Evolutionary conservation across 345 rosid genomes (phyloP), one percentile per base, ranked within the genome.

Genomic region (Eutrema heterophyllum): DNA sequence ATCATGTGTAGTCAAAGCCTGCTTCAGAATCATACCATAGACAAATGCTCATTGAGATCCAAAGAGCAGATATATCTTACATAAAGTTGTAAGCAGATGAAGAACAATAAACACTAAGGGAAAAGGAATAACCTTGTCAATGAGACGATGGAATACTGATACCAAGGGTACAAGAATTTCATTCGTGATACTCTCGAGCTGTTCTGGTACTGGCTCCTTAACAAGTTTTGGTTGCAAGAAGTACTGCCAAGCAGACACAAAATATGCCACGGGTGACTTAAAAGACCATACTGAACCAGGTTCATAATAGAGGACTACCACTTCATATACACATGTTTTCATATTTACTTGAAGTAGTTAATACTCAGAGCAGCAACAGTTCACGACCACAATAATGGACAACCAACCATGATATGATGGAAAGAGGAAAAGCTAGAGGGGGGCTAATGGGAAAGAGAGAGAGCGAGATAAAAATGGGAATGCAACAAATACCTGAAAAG

Each of bases 221-320:
- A 81, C 87, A 79, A 89, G 82, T 84, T 88, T 89, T 44, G 97
- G 97, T 78, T 88, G 84, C 79, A 92, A 57, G 79, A 89, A 92
- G 73, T 89, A 92, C 97, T 92, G 83, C 53, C 61, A 75, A 72
- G 51, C 64, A 64, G 78, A 60, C 49, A 70, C 35, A 38, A n/a
- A 51, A 32, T 67, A 65, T 45, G 36, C 48, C 58, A 63, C 11
- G 4, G 4, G 6, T 43, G 30, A 44, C 54, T 45, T 33, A 8
- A 43, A 43, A 52, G 12, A 67, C 30, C 68, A 50, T 38, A 24
- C 54, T 18, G 59, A 30, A 59, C 70, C 41, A 64, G n/a, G 57
- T 38, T 50, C 21, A 67, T 24, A 30, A 49, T 40, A 74, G 48
- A 57, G 30, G 52, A 46, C 15, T 29, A 53, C 61, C 52, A 52